Evolutionary conservation across 768 basidiomycete genomes (phyloP).

Genomic region (Trametes cingulata): DNA sequence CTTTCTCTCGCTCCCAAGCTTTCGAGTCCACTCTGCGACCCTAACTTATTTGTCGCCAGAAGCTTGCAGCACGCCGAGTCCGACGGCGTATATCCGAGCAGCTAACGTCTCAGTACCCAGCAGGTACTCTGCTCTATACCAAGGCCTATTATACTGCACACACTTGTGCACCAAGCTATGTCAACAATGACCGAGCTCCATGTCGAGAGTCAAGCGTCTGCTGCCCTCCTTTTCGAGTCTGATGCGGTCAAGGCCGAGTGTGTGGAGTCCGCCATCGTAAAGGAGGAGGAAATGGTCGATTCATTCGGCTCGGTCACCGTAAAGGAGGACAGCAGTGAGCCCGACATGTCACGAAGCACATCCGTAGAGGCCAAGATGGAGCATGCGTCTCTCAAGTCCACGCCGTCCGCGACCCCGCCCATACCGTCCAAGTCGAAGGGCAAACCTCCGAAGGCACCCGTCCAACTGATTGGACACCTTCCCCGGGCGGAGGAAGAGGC

Average conservation of each 20-base stretch:
- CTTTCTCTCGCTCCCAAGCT: background rate
- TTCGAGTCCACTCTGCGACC: background rate
- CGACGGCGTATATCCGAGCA: background rate
- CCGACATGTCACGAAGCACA: conserved; percentile 22
- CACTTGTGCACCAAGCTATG: conserved; percentile 1
- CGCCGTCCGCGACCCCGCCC: conserved; percentile 38
- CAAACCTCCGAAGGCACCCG: conserved; percentile 37
- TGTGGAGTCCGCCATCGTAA: background rate
- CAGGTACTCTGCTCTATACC: background rate
- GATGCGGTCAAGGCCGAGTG: conserved; percentile 12
- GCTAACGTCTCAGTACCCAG: background rate
- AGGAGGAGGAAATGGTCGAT: conserved; percentile 11
- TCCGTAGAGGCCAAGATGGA: conserved; percentile 23
- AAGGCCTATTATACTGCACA: background rate
- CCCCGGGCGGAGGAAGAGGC: conserved; percentile 77
- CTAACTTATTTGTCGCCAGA: conserved; percentile 12
- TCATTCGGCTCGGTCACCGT: conserved; percentile 18
- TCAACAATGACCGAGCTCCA: conserved; percentile 20
- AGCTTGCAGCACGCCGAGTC: background rate
- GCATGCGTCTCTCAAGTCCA: conserved; percentile 32
- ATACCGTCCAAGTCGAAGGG: conserved; percentile 32
- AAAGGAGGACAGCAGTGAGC: conserved; percentile 19
- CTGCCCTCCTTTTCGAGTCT: conserved; percentile 17
- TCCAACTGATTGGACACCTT: conserved; percentile 80
- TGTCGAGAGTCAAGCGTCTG: conserved; percentile 1